Evolutionary conservation across 2,329 filamentous ascomycete genomes (phyloP), one percentile per base, ranked within the genome.

Genomic region (Stagonosporopsis cucurbitacearum): DNA sequence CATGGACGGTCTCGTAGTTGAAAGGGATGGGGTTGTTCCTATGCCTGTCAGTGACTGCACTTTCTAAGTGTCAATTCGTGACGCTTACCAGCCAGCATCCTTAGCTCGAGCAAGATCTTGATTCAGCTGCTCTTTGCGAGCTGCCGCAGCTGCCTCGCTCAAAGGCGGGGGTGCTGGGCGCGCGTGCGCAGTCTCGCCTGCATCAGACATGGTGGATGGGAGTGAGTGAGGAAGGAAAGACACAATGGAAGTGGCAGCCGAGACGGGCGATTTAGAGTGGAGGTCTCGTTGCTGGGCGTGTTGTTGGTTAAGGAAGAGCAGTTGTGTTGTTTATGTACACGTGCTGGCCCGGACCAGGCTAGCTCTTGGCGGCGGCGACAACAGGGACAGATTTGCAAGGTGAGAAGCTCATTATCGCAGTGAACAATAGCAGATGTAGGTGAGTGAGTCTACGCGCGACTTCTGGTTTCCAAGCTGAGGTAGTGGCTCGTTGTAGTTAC

Each of bases 1-100:
- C 65, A 26, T 52, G 36, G 25, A 66, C 70, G 9, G 69, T 68
- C 1, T 76, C 69, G 35, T 87, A 87, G 64, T 86, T 78, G 64
- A 82, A 80, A 0, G 79, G 73, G 2, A 76, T 70, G 0, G 76
- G 76, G 43, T 79, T 66, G 9, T 75, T 75, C 53, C 53, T 56
- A 20, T 17, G 32, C 8, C 1, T 30, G 36, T 56, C 42, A 56
- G 43, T 43, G 25, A n/a, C 20, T 22, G 43, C 30, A 19, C 3
- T 13, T 4, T 5, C 30, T 2, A 9, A 9, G 3, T 15, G 6
- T 5, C 2, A 3, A 5, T 30, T 4, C 17, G 23, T 13, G 19
- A 15, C 13, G 32, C 42, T 28, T 32, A 51, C 84, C 84, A 87
- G 12, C 79, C 78, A 7, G 65, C 64, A 4, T 72, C 69, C n/a